Evolutionary conservation across 2,329 filamentous ascomycete species (phyloP).

Genomic region (Colletotrichum somersetense): DNA sequence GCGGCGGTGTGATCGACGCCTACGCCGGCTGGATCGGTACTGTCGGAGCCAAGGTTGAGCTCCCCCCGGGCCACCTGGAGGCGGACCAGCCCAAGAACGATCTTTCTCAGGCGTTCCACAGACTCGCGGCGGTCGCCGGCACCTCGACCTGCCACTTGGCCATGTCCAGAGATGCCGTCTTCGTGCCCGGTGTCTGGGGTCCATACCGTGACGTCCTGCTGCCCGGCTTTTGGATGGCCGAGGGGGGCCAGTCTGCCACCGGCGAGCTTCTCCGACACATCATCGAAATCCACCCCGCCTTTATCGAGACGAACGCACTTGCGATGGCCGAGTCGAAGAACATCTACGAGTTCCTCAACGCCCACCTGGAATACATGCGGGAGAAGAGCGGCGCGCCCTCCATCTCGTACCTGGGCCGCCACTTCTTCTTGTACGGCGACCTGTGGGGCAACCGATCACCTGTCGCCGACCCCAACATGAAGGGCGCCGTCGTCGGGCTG

Average conservation of each 20-base stretch:
- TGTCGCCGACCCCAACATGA: slow-evolving; percentile 93
- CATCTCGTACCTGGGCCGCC: slow-evolving; percentile 87
- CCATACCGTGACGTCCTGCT: slow-evolving; percentile 95
- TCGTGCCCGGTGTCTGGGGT: slow-evolving; percentile 96
- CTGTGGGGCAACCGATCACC: slow-evolving; percentile 97
- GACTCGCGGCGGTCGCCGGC: slow-evolving; percentile 92
- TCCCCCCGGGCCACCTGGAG: slow-evolving; percentile 71
- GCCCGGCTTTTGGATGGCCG: slow-evolving; percentile 94
- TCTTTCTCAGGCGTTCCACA: slow-evolving; percentile 91
- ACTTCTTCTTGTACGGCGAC: slow-evolving; percentile 99
- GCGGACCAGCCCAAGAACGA: slow-evolving; percentile 81
- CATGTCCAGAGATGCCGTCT: slow-evolving; percentile 93
- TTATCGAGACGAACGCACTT: slow-evolving; percentile 81
- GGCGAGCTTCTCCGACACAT: slow-evolving; percentile 95
- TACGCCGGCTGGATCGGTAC: slow-evolving; percentile 99
- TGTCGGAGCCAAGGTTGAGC: slow-evolving; percentile 90
- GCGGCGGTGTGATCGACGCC: slow-evolving; percentile 96
- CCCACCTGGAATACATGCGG: slow-evolving; percentile 82
- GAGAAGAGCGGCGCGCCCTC: slow-evolving; percentile 77
- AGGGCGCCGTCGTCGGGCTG: slow-evolving; percentile 87
- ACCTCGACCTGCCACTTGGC: slow-evolving; percentile 98
- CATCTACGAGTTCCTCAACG: slow-evolving; percentile 95
- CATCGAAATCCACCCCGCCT: slow-evolving; percentile 93
- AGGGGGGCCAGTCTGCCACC: slow-evolving; percentile 96
- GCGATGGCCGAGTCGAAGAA: slow-evolving; percentile 87